These are phyloP conservation scores for Telopea speciosissima DNA, from an alignment of 177 flowering plant species.

Conservation along the genomic window DNA sequence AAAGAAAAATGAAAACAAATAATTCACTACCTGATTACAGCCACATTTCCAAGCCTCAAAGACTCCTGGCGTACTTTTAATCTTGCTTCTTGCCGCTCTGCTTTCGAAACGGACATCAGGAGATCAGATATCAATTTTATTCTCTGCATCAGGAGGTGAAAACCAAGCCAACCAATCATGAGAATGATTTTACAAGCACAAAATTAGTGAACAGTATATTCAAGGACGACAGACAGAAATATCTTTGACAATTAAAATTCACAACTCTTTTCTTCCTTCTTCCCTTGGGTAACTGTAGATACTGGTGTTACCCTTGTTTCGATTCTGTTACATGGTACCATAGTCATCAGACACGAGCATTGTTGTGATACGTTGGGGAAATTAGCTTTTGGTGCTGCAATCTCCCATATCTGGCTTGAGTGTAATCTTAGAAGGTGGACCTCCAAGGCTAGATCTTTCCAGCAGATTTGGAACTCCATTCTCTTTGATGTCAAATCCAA, in stretches of 20 bases:
- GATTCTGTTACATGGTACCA: too few relatives aligned
- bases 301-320: too few relatives aligned
- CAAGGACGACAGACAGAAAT: not conserved
- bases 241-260: not conserved
- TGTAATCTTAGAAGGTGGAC: too few relatives aligned
- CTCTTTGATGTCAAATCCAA: too few relatives aligned
- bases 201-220: not conserved
- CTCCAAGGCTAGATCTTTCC: too few relatives aligned
- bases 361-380: too few relatives aligned
- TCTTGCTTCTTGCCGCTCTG: conserved; percentile 96
- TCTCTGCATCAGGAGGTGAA: conserved; percentile 52
- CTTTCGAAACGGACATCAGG: conserved; percentile 86
- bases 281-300: too few relatives aligned
- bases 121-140: conserved; percentile 81
- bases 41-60: conserved; percentile 90
- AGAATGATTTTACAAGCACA: conserved; percentile 1
- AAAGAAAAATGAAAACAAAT: conserved; percentile 2
- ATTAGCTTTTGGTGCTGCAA: too few relatives aligned
- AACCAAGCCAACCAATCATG: conserved; percentile 4
- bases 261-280: too few relatives aligned
- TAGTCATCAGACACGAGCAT: too few relatives aligned
- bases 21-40: conserved; percentile 69
- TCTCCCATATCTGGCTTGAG: too few relatives aligned
- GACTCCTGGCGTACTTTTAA: conserved; percentile 93
- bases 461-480: too few relatives aligned